phyloP scores from a whole-genome alignment of 495 filamentous ascomycete species.

The Letharia lupina region DNA sequence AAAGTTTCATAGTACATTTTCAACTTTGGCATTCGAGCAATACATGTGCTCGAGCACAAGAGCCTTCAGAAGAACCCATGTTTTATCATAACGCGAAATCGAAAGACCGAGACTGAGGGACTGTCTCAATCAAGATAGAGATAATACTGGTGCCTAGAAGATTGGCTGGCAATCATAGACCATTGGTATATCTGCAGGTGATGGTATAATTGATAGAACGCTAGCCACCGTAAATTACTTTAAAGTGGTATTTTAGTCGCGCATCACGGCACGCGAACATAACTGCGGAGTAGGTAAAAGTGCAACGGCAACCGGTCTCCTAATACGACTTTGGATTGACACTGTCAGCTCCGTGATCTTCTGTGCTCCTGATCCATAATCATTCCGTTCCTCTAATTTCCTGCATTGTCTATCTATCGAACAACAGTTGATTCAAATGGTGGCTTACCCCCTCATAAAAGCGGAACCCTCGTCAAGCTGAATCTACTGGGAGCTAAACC shows the following conservation, averaged over 20 bases:
- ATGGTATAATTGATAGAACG: not conserved
- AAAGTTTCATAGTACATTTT: not conserved
- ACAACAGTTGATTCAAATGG: not conserved
- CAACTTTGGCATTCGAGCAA: not conserved
- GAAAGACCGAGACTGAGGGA: not conserved
- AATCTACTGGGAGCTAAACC: not conserved
- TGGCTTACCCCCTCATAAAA: slow-evolving; percentile 7
- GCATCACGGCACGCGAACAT: slow-evolving; percentile 5
- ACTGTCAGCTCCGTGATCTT: not conserved
- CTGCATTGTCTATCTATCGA: not conserved
- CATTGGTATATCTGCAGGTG: not conserved
- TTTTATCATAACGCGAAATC: not conserved
- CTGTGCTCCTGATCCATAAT: not conserved
- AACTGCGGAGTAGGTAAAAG: not conserved
- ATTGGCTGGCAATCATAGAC: too few species aligned
- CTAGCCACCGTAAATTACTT: not conserved
- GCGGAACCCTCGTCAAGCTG: not conserved
- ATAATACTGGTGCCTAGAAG: not conserved
- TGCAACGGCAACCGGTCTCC: not conserved
- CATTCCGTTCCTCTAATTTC: not conserved
- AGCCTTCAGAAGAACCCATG: not conserved
- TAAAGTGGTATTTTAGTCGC: slow-evolving; percentile 2
- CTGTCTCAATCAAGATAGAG: not conserved
- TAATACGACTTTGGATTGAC: not conserved
- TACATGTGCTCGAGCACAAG: not conserved